Evolutionary conservation across 129 eudicot species (phyloP).

Genomic region (Kitagawia praeruptora): DNA sequence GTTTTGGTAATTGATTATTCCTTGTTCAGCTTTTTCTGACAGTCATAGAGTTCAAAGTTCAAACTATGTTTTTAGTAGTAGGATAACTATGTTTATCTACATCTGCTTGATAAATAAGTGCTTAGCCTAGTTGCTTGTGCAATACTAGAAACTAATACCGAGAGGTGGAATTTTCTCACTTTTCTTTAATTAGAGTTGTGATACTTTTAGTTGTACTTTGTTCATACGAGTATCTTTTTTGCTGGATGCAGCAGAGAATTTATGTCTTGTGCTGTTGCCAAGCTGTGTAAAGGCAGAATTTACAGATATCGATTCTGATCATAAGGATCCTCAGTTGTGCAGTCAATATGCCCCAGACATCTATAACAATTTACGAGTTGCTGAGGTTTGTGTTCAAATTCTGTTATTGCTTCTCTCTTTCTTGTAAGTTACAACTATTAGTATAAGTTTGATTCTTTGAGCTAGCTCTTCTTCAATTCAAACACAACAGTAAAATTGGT

Average conservation of each 20-base stretch:
- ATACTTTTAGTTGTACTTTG: background rate
- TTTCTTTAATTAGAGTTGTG: background rate
- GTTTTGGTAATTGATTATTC: background rate
- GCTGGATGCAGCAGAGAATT: conserved; percentile 21
- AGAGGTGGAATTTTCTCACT: background rate
- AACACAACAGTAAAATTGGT: background rate
- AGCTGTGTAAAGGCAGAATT: conserved; percentile 21
- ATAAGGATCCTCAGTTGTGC: conserved; percentile 61
- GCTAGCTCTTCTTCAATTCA: background rate
- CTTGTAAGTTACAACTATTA: background rate
- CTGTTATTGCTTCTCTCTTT: background rate
- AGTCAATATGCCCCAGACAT: conserved; percentile 58
- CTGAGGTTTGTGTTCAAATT: conserved; percentile 46
- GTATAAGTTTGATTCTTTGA: background rate
- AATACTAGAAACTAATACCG: background rate
- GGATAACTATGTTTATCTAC: background rate
- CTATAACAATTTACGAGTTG: conserved; percentile 46
- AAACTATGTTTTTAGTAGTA: background rate
- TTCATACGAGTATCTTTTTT: background rate
- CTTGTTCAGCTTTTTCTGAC: background rate
- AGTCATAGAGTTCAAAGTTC: background rate
- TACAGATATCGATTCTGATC: conserved; percentile 50
- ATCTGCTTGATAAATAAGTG: background rate
- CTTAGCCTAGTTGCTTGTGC: background rate
- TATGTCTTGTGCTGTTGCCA: conserved; percentile 14